Conservation (phyloP, 768 basidiomycete species). For the Pisolithus orientalis region DNA sequence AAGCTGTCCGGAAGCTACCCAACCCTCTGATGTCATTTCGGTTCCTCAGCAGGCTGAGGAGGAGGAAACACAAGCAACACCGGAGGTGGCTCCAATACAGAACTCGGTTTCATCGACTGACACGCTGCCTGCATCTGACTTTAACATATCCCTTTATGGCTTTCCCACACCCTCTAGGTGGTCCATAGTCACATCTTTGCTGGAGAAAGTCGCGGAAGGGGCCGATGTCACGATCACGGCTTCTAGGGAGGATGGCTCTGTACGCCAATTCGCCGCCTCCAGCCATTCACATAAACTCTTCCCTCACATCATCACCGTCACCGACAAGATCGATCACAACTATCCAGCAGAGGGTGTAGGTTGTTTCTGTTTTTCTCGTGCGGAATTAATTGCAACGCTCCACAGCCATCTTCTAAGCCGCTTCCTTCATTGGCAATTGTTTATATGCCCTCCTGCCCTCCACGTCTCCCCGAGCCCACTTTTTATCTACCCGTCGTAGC, state of each 20-base stretch:
- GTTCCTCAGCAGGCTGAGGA: constrained; percentile 22
- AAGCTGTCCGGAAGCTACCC: constrained; percentile 30
- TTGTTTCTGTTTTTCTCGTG: constrained; percentile 10
- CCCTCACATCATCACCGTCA: constrained; percentile 30
- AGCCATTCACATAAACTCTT: constrained; percentile 21
- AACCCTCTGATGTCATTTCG: constrained; percentile 11
- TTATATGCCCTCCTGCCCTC: constrained; percentile 49
- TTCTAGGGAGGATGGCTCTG: constrained; percentile 16
- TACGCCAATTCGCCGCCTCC: constrained; percentile 19
- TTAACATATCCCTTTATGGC: constrained; percentile 68
- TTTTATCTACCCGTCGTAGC: constrained; percentile 56
- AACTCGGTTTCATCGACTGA: constrained; percentile 20
- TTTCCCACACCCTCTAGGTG: constrained; percentile 52
- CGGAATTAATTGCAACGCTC: constrained; percentile 25
- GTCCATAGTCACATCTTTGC: constrained; percentile 51
- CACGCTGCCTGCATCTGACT: constrained; percentile 31
- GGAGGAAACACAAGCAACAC: constrained; percentile 23
- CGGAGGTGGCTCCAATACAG: constrained; percentile 21
- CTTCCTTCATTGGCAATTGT: constrained; percentile 62
- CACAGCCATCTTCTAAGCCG: constrained; percentile 34
- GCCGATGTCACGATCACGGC: constrained; percentile 24
- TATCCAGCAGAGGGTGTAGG: constrained; percentile 22
- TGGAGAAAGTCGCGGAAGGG: constrained; percentile 47
- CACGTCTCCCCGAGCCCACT: constrained; percentile 32
- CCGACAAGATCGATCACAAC: constrained; percentile 29